phyloP scores from a whole-genome alignment of 192 early-diverging fungal genomes.

The Helicostylum pulchrum region DNA sequence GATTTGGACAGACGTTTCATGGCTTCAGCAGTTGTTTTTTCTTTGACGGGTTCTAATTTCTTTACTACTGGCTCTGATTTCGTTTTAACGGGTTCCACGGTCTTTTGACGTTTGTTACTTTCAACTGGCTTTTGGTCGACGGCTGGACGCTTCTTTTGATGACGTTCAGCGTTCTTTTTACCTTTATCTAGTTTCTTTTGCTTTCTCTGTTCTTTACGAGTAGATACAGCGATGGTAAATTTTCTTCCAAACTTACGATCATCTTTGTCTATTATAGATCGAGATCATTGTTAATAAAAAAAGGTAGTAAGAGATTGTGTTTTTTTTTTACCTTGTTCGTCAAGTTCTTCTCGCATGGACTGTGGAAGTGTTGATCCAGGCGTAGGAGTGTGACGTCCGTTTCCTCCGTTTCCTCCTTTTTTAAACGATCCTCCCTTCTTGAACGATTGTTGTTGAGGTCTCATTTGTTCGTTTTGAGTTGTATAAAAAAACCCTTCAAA shows the following conservation, averaged over 20 bases:
- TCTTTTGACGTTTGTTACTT: slow-evolving; percentile 5
- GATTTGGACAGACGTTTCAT: slow-evolving; percentile 43
- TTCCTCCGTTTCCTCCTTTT: neutral
- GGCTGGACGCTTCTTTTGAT: slow-evolving; percentile 29
- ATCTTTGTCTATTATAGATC: slow-evolving; percentile 37
- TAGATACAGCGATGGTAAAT: slow-evolving; percentile 44
- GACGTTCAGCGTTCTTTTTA: slow-evolving; percentile 11
- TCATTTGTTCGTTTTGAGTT: neutral
- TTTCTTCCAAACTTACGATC: slow-evolving; percentile 46
- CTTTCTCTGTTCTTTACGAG: slow-evolving; percentile 47
- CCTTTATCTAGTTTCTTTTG: slow-evolving; percentile 47
- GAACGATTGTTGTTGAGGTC: neutral
- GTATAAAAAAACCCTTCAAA: too few relatives aligned
- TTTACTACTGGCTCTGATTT: slow-evolving; percentile 4
- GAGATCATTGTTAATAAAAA: neutral
- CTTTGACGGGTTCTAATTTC: slow-evolving; percentile 1
- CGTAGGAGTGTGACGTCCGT: neutral
- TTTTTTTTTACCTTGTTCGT: slow-evolving; percentile 12
- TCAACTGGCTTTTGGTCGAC: slow-evolving; percentile 5
- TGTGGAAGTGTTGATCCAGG: slow-evolving; percentile 10
- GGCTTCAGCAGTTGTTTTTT: slow-evolving; percentile 28
- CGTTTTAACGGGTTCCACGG: neutral
- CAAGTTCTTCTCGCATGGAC: slow-evolving; percentile 13
- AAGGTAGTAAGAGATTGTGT: neutral
- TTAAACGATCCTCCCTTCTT: neutral